phyloP scores from a whole-genome alignment of 169 alveolate species.

The Cryptosporidium viatorum region DNA sequence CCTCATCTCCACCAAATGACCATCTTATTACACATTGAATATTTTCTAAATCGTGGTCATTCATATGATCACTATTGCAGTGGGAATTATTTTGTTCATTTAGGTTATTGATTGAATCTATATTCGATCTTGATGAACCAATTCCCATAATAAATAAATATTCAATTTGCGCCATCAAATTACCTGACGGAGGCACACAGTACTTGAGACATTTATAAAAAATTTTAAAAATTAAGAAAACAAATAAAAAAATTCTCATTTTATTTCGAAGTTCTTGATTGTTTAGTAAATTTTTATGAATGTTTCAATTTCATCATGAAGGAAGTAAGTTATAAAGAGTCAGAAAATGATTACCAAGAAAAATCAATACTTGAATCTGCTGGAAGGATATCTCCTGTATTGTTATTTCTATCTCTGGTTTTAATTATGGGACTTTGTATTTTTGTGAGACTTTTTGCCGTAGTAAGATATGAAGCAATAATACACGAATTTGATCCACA shows the following conservation, averaged over 20 bases:
- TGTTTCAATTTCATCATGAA: background rate
- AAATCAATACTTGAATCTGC: slow-evolving; percentile 17
- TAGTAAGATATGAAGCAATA: slow-evolving; percentile 94
- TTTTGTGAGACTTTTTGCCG: slow-evolving; percentile 94
- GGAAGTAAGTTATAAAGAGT: background rate
- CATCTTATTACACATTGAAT: slow-evolving; percentile 58
- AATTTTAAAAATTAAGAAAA: background rate
- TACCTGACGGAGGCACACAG: slow-evolving; percentile 73
- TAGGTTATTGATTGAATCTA: background rate
- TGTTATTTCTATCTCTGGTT: slow-evolving; percentile 46
- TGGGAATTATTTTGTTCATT: background rate
- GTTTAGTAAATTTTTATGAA: background rate
- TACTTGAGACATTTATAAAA: background rate
- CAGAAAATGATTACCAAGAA: background rate
- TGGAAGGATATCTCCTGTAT: slow-evolving; percentile 60
- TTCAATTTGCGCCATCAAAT: slow-evolving; percentile 39
- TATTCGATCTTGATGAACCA: background rate
- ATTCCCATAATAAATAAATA: slow-evolving; percentile 3
- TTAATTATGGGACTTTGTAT: slow-evolving; percentile 81
- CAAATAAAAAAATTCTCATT: background rate
- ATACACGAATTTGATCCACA: slow-evolving; percentile 99
- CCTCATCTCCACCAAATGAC: slow-evolving; percentile 54
- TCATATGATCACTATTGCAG: background rate
- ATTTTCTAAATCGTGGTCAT: background rate
- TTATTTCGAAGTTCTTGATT: background rate